These are phyloP conservation scores for Trichoderma pleuroti DNA, from an alignment of 2,329 filamentous ascomycete species.

Conservation along the genomic window DNA sequence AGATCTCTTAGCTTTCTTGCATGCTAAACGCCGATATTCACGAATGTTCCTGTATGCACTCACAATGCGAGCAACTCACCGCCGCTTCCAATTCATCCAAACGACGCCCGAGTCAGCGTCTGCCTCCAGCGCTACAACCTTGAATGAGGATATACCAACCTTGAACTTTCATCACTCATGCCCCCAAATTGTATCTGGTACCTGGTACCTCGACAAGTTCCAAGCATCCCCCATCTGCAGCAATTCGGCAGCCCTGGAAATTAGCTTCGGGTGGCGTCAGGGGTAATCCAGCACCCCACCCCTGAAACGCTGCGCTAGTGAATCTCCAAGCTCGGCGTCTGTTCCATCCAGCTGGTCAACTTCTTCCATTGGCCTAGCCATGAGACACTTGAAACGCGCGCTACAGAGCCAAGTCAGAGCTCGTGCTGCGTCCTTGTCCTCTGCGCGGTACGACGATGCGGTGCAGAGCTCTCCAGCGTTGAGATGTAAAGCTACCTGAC, in stretches of 20 bases:
- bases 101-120: background rate
- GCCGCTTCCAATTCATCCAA: background rate
- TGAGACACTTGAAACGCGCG: conserved; percentile 14
- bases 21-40: background rate
- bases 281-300: background rate
- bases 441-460: background rate
- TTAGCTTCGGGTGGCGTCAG: conserved; percentile 17
- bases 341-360: conserved; percentile 12
- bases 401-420: background rate
- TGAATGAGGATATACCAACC: background rate
- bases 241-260: conserved; percentile 9
- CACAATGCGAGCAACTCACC: background rate
- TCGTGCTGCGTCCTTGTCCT: background rate
- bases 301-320: conserved; percentile 14
- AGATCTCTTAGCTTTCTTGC: background rate
- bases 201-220: background rate
- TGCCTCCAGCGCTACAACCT: background rate
- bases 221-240: background rate
- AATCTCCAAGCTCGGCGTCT: conserved; percentile 9
- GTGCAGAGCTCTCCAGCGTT: background rate
- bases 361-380: conserved; percentile 9
- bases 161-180: background rate
- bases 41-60: background rate
- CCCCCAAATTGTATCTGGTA: too few species aligned
- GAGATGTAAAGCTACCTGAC: background rate